These are phyloP conservation scores for Ilyonectria robusta DNA, from an alignment of 2,329 filamentous ascomycete genomes.

Conservation along the genomic window DNA sequence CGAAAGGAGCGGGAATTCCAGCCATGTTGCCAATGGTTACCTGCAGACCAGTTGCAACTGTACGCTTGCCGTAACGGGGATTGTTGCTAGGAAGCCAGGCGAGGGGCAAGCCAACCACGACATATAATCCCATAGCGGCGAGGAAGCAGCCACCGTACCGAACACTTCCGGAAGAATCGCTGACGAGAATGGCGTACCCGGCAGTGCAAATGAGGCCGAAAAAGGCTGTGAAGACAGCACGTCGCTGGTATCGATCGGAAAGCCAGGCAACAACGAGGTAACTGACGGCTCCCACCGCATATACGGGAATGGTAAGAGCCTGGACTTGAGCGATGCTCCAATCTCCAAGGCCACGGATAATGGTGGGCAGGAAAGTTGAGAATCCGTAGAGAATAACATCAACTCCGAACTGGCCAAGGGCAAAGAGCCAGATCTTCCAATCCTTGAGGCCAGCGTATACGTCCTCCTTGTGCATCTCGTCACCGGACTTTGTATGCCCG, in stretches of 20 bases:
- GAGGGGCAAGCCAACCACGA: constrained; percentile 68
- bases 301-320: constrained; percentile 73
- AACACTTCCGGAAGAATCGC: constrained; percentile 68
- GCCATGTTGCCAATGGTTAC: too few species aligned
- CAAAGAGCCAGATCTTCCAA: constrained; percentile 83
- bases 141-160: constrained; percentile 84
- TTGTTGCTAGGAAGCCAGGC: constrained; percentile 57
- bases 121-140: constrained; percentile 81
- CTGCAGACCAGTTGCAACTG: too few species aligned
- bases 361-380: constrained; percentile 84
- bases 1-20: too few species aligned
- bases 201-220: constrained; percentile 75
- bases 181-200: constrained; percentile 77
- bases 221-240: constrained; percentile 65
- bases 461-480: constrained; percentile 69
- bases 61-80: too few species aligned
- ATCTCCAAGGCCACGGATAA: constrained; percentile 77
- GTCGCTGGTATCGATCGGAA: constrained; percentile 55
- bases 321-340: constrained; percentile 78
- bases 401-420: constrained; percentile 77
- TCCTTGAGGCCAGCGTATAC: constrained; percentile 78
- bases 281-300: constrained; percentile 63
- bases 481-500: constrained; percentile 61
- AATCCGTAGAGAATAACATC: constrained; percentile 85
- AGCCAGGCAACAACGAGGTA: constrained; percentile 76